Base-by-base conservation (phyloP, 148 eudicot species). In the Spergularia bocconei region DNA sequence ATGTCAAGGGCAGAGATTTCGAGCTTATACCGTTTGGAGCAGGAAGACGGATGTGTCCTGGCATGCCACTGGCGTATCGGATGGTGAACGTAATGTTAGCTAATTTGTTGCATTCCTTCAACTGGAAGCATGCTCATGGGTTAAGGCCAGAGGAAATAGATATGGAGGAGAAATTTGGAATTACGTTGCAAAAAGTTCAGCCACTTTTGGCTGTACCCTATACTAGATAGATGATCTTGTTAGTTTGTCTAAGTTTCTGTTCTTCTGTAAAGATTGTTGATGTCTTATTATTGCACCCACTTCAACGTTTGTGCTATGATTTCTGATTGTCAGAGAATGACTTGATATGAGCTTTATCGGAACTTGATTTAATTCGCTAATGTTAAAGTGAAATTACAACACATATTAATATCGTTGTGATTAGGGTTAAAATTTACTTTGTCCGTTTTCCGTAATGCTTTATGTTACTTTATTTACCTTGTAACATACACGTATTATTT, bases 121-220 rank as follows among this genome's bases (percentile, higher is more conserved):
- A 80, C 44, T 83, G 86, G 86, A 74, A 83, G 75, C 78, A 16
- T 66, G 70, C 20, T 41, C 25, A 74, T 58, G 83, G 83, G 0
- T 9, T 44, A 53, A 63, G 72, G 21, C 82, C 80, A n/a, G 19
- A 60, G 17, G 79, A 77, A 29, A 60, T 70, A 0, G 77, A 80
- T 23, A 20, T 80, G 69, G 72, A 72, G 66, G 86, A 80, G 11
- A 83, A 79, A 63, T 79, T 76, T 25, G 82, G 85, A 2, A 11
- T 82, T 47, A 62, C 85, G 11, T 21, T 82, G 6, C 82, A 76
- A 41, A 82, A 82, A 29, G 62, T 11, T 53, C 48, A 63, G 60
- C 82, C 82, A 54, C 79, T 79, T 29, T 58, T n/a, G 14, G 78
- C 58, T 17, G 44, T 79, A 12, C 79, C 82, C 4, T 3, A 60